Conservation (phyloP, 192 early-diverging fungal genomes). For the Entrophospora sp. region DNA sequence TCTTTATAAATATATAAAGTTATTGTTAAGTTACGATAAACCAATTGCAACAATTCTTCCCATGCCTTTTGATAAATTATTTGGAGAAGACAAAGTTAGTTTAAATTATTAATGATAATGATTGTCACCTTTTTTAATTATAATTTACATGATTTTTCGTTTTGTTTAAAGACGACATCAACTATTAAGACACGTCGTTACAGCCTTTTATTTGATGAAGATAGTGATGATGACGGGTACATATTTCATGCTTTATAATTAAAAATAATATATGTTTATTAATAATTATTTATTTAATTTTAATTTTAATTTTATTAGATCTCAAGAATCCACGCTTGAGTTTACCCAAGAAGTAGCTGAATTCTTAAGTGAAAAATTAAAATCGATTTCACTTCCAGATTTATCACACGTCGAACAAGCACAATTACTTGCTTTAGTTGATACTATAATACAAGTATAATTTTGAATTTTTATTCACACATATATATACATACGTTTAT, state of each 20-base stretch:
- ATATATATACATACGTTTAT: too few species aligned
- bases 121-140: background rate
- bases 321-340: constrained; percentile 23
- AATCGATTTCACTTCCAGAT: constrained; percentile 44
- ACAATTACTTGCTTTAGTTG: constrained; percentile 66
- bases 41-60: constrained; percentile 45
- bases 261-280: background rate
- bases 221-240: constrained; percentile 20
- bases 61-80: constrained; percentile 52
- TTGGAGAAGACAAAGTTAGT: constrained; percentile 42
- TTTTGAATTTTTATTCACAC: too few species aligned
- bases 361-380: constrained; percentile 51
- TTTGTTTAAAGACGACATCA: background rate
- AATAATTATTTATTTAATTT: constrained; percentile 5
- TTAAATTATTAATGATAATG: background rate
- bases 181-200: background rate
- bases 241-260: constrained; percentile 15
- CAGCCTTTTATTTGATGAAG: constrained; percentile 4
- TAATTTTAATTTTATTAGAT: constrained; percentile 16
- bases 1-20: constrained; percentile 53
- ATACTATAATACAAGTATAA: constrained; percentile 47
- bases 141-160: background rate
- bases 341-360: constrained; percentile 32
- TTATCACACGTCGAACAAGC: constrained; percentile 63
- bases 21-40: constrained; percentile 44